Evolutionary conservation across 2,329 filamentous ascomycete species (phyloP), one percentile per base, ranked within the genome.

Genomic region (Plenodomus biglobosus): DNA sequence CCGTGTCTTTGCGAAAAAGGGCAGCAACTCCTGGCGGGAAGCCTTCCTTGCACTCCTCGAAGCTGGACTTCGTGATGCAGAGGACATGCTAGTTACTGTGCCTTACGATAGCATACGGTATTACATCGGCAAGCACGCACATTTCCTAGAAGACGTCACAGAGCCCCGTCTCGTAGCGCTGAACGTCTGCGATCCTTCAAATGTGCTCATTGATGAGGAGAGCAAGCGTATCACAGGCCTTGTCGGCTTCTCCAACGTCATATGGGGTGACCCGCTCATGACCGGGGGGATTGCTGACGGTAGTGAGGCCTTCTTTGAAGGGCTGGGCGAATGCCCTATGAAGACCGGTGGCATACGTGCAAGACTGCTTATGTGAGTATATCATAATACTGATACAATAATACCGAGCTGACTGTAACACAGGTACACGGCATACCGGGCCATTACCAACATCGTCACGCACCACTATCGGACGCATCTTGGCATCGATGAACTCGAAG

Each of bases 191-290:
- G 69, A 74, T 1, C 71, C 76, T 10, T 72, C 75, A 8, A 79
- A 82, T 46, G 73, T 83, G 4, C 65, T 83, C 10, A 58, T 84
- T 22, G 74, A 84, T 48, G 73, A 75, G 27, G 62, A 66, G 10
- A 77, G 74, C 1, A 77, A 75, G 50, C 66, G 74, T 35, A 56
- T 84, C 8, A 75, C 73, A 1, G 81, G 80, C 1, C 57, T 84
- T 10, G 63, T 80, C 11, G 80, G 80, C 46, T 80, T 80, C 48
- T 77, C 78, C 8, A 77, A 74, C 43, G 76, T 78, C 13, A 60
- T 83, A 3, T 84, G 80, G 80, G 81, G 81, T 1, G 81, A 84
- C 62, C 68, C 78, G 8, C 71, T 78, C 50, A 76, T 84, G 74
- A 77, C 74, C 7, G 78, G 78, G 46, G 75, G 79, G 3, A 59